Base-by-base conservation (phyloP, 2,329 filamentous ascomycete genomes). In the Raffaelea arxii region DNA sequence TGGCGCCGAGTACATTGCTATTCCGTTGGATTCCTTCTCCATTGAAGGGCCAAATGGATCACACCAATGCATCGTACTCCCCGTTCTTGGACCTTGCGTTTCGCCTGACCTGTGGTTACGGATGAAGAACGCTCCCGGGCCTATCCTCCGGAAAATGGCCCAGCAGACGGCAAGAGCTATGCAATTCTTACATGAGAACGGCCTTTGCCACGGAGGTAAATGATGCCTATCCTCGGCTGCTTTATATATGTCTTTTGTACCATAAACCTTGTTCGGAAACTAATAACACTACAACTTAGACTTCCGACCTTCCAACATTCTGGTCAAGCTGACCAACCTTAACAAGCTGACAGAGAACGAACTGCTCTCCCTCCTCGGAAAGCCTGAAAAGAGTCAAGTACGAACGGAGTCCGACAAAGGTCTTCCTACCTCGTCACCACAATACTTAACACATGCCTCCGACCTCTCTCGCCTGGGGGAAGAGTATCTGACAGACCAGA, bases 191-290 rank as follows among this genome's bases (percentile, higher is more conserved):
- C 49, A 51, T 41, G 22, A 38, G 25, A 25, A 48, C 23, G 49
- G 46, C 12, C 25, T 48, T n/a, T 51, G 49, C 35, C 49, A 51
- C 25, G 49, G 46, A 39, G 49, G 49, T 51, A 37, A 21, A 23
- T 47, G 27, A 16, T 24, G 25, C 9, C 25, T 27, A 11, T 10
- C 48, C 14, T 24, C 18, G 19, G 18, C 37, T 7, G 14, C 12
- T 19, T 11, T 7, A 7, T 19, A 10, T 19, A 40, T 10, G 10
- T 40, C 18, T 40, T n/a, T 40, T 22, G 14, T 40, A 11, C 21
- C 22, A 14, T 12, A 38, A 38, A 9, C 9, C 38, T 10, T 37
- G 35, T 25, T 16, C 21, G n/a, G 21, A 21, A 25, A 18, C 9
- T 25, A 42, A 43, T 7, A 18, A 30, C 32, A 18, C 19, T 19